Evolutionary conservation across 2,329 filamentous ascomycete genomes (phyloP), one percentile per base, ranked within the genome.

Genomic region (Colletotrichum sp.): DNA sequence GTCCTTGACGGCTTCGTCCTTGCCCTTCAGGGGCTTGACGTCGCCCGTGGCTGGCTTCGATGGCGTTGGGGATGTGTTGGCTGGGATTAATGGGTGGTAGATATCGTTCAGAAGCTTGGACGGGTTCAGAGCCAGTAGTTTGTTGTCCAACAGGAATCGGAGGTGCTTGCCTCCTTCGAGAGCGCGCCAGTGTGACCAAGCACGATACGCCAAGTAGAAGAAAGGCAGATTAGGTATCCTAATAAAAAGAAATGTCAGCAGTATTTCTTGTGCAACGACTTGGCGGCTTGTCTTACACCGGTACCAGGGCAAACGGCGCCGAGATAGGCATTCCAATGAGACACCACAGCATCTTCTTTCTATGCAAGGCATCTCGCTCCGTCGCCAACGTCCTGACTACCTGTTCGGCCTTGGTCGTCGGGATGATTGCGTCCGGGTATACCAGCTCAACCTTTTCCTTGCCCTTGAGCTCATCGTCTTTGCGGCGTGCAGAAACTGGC

Each of bases 221-320:
- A 98, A 98, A 22, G 97, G 97, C 15, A 99, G 88, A 83, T 99
- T 98, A 44, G 96, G 96, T 78, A 98, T 90, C 77, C 95, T 98
- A 39, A 79, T 13, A 57, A 16, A 55, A 59, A 36, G 28, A 66
- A 75, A 57, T 64, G 68, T 66, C 59, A 68, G 55, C 34, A 19
- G 57, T 25, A 22, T 48, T 68, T 48, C 30, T 69, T 34, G 48
- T 48, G 61, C 30, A 55, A 8, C 27, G 32, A 16, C 32, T 48
- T 13, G 2, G 27, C 4, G 6, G 19, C 39, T 15, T 13, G 16
- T 88, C 95, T 86, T 91, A 98, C 95, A 98, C 82, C 61, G 97
- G 97, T 59, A 99, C 87, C 63, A 98, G 85, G 6, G 92, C 96
- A 83, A 98, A 92, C 0, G 97, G 97, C 2, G 93, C 90, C 66